These are phyloP conservation scores for Saccharum hybrid DNA, from an alignment of 202 grass and related monocot species.

Conservation along the genomic window DNA sequence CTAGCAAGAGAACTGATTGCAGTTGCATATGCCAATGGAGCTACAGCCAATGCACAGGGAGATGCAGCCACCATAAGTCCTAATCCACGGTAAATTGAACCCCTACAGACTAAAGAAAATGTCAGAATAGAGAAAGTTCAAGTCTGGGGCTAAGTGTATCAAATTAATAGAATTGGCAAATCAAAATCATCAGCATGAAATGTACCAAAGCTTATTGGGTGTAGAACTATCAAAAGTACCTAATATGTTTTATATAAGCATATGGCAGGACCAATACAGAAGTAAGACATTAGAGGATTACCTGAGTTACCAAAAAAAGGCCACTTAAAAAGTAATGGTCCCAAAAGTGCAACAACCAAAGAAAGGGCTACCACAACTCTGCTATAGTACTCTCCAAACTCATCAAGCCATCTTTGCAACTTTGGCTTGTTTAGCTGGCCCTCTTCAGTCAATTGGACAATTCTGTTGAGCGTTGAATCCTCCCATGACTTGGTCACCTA, in stretches of 20 bases:
- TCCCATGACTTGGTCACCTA: slow-evolving; percentile 98
- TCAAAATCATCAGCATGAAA: slow-evolving; percentile 13
- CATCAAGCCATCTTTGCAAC: slow-evolving; percentile 96
- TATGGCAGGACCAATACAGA: neutral
- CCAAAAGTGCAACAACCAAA: slow-evolving; percentile 76
- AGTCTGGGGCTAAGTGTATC: slow-evolving; percentile 30
- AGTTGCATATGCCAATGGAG: slow-evolving; percentile 95
- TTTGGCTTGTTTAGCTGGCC: slow-evolving; percentile 96
- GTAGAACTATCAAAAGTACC: neutral
- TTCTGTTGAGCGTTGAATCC: slow-evolving; percentile 94
- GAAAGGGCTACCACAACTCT: slow-evolving; percentile 85
- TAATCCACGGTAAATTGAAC: slow-evolving; percentile 93
- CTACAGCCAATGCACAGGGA: slow-evolving; percentile 92
- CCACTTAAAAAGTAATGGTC: slow-evolving; percentile 95
- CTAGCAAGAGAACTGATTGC: slow-evolving; percentile 96
- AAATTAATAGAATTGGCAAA: slow-evolving; percentile 35
- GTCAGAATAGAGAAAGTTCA: slow-evolving; percentile 45
- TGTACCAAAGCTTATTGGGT: slow-evolving; percentile 13
- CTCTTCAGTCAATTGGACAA: slow-evolving; percentile 89
- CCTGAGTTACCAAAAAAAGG: slow-evolving; percentile 95
- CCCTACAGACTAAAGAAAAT: slow-evolving; percentile 87
- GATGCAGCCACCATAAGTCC: slow-evolving; percentile 99
- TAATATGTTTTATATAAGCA: slow-evolving; percentile 19
- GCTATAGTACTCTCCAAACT: slow-evolving; percentile 95
- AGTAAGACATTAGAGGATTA: slow-evolving; percentile 50